Evolutionary conservation across 768 basidiomycete species (phyloP).

Genomic region (Xerocomus spinulosus): DNA sequence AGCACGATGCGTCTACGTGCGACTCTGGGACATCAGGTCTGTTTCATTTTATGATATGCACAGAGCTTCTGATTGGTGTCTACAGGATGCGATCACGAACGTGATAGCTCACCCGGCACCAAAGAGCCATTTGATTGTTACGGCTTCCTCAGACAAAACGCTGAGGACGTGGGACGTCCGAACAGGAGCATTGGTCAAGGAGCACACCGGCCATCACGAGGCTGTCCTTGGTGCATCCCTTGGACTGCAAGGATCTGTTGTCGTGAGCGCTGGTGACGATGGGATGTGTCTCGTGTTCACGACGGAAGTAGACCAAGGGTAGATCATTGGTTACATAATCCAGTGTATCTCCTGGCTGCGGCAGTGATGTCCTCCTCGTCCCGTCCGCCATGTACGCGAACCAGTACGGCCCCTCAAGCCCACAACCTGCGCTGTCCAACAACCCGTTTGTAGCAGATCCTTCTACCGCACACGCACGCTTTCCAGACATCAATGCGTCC

Average conservation of each 20-base stretch:
- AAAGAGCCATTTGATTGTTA: conserved; percentile 72
- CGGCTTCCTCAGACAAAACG: conserved; percentile 82
- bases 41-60: conserved; percentile 16
- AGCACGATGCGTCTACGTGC: conserved; percentile 78
- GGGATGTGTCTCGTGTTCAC: conserved; percentile 80
- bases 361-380: background rate
- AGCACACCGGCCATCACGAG: conserved; percentile 79
- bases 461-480: conserved; percentile 47
- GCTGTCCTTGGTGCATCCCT: conserved; percentile 74
- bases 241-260: conserved; percentile 61
- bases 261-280: conserved; percentile 91
- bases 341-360: conserved; percentile 4
- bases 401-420: conserved; percentile 34
- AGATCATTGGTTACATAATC: conserved; percentile 17
- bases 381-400: conserved; percentile 36
- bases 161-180: conserved; percentile 92
- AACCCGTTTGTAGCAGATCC: conserved; percentile 67
- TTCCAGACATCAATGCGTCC: conserved; percentile 53
- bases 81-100: conserved; percentile 82
- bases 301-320: conserved; percentile 48
- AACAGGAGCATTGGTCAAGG: conserved; percentile 69
- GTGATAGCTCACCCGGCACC: conserved; percentile 72
- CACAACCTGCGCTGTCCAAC: conserved; percentile 39
- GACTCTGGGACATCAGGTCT: conserved; percentile 77
- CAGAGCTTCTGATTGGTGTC: conserved; percentile 3